Percentiles rank a stretch among this genome's conserved stretches.
These are phyloP conservation scores for Adenanthera pavonina DNA, from an alignment of 306 rosid species.

Conservation along the genomic window DNA sequence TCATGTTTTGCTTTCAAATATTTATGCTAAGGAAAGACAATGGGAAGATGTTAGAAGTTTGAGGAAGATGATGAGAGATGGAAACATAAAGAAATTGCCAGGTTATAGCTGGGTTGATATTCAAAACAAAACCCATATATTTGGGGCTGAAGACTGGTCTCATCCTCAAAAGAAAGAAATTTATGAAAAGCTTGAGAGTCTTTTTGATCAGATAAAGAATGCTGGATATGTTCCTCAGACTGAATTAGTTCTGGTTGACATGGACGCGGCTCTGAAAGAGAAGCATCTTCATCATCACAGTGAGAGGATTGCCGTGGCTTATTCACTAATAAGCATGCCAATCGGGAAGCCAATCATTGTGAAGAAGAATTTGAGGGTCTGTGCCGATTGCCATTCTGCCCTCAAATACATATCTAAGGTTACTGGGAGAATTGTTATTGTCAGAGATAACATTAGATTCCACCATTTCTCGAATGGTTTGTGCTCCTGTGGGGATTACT, in stretches of 20 bases:
- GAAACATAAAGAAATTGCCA: constrained; percentile 54
- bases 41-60: constrained; percentile 62
- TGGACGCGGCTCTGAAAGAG: constrained; percentile 52
- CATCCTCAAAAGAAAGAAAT: constrained; percentile 59
- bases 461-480: constrained; percentile 58
- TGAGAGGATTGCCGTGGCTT: constrained; percentile 66
- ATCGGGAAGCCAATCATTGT: constrained; percentile 56
- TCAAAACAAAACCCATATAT: constrained; percentile 57
- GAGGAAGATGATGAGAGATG: constrained; percentile 58
- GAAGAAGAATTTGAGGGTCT: constrained; percentile 65
- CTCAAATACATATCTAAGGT: constrained; percentile 61
- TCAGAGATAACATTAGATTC: constrained; percentile 59
- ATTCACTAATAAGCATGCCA: constrained; percentile 49
- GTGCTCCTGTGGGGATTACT: constrained; percentile 65
- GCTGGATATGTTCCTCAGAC: constrained; percentile 58
- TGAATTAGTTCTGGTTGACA: constrained; percentile 47
- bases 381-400: constrained; percentile 61
- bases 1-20: constrained; percentile 59
- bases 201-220: constrained; percentile 52
- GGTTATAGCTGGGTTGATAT: constrained; percentile 70
- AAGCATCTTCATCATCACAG: constrained; percentile 59
- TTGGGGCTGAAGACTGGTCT: constrained; percentile 62
- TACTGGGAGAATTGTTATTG: constrained; percentile 49
- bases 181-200: constrained; percentile 51
- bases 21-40: constrained; percentile 53